Conservation (phyloP, 2,329 filamentous ascomycete species). For the Calycina herbarum region DNA sequence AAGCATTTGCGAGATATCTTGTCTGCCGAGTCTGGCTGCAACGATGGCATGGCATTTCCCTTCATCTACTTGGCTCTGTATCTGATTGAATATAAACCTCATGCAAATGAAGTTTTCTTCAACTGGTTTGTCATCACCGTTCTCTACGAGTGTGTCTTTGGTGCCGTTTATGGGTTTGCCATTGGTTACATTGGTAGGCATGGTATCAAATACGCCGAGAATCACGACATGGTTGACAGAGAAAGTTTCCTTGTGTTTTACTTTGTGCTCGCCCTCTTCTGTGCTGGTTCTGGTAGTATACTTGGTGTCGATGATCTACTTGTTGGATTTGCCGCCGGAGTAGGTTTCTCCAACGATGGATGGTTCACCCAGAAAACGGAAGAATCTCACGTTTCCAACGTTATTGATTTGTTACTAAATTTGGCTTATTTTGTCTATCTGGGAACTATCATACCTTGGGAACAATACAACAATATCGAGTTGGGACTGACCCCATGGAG, state of each 20-base stretch:
- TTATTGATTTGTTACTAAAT: slow-evolving; percentile 96
- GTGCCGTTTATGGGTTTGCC: slow-evolving; percentile 81
- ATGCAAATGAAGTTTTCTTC: slow-evolving; percentile 68
- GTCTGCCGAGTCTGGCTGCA: slow-evolving; percentile 96
- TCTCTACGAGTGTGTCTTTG: slow-evolving; percentile 94
- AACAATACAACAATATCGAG: slow-evolving; percentile 74
- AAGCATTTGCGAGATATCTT: slow-evolving; percentile 95
- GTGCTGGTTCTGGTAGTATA: slow-evolving; percentile 89
- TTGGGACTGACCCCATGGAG: slow-evolving; percentile 84
- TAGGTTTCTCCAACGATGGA: slow-evolving; percentile 99
- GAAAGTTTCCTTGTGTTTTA: slow-evolving; percentile 99
- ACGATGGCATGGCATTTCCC: slow-evolving; percentile 99
- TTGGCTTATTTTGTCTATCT: slow-evolving; percentile 98
- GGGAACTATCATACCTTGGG: slow-evolving; percentile 95
- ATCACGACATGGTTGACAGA: slow-evolving; percentile 82
- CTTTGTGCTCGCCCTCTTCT: slow-evolving; percentile 90
- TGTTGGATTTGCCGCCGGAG: slow-evolving; percentile 90
- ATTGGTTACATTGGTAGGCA: slow-evolving; percentile 90
- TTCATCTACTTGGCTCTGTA: slow-evolving; percentile 94
- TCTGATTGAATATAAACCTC: slow-evolving; percentile 75
- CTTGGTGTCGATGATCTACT: slow-evolving; percentile 91
- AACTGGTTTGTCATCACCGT: slow-evolving; percentile 90
- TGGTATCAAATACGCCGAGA: slow-evolving; percentile 84
- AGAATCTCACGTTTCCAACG: slow-evolving; percentile 97
- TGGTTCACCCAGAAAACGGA: slow-evolving; percentile 99